A percentile compares a stretch with the other conserved stretches of the same genome.
Conservation (phyloP, 1,284 basidiomycete species). For the Pseudozyma sp. region DNA sequence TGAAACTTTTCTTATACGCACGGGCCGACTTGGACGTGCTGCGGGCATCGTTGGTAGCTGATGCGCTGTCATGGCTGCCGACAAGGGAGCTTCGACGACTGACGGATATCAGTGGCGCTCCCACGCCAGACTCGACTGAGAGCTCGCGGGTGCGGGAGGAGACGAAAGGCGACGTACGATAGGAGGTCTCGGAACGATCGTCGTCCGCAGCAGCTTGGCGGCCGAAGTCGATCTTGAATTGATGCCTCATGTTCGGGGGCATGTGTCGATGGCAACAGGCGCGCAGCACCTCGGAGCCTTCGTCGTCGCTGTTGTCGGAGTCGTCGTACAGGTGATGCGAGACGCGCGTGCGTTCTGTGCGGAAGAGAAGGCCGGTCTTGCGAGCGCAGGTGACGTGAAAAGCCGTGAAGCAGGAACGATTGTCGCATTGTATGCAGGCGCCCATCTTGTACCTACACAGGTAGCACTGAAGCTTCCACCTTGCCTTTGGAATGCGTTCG, state of each 20-base stretch:
- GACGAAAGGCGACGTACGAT: constrained; percentile 34
- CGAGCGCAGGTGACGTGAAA: constrained; percentile 96
- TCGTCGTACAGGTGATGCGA: constrained; percentile 50
- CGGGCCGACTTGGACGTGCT: constrained; percentile 71
- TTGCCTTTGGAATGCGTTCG: constrained; percentile 85
- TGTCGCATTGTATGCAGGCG: constrained; percentile 97
- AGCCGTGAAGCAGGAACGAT: constrained; percentile 88
- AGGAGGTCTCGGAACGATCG: constrained; percentile 34
- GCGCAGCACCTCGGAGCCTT: constrained; percentile 42
- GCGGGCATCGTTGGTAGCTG: constrained; percentile 12
- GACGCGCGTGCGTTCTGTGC: constrained; percentile 50
- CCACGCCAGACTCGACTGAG: constrained; percentile 31
- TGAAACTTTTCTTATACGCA: constrained; percentile 73
- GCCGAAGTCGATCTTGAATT: constrained; percentile 48
- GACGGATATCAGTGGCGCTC: constrained; percentile 42
- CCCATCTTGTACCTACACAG: constrained; percentile 85
- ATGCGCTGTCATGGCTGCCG: constrained; percentile 22
- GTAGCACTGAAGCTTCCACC: constrained; percentile 91
- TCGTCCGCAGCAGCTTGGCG: constrained; percentile 27
- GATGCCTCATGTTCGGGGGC: constrained; percentile 41
- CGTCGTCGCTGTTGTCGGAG: constrained; percentile 46
- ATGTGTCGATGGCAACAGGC: constrained; percentile 66
- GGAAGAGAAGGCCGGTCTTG: constrained; percentile 61
- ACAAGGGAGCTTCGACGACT: constrained; percentile 44
- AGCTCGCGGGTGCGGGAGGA: constrained; percentile 46